A percentile compares a stretch with the other conserved stretches of the same genome.
Conservation (phyloP, 2,329 filamentous ascomycete genomes). For the Alternaria rosae region DNA sequence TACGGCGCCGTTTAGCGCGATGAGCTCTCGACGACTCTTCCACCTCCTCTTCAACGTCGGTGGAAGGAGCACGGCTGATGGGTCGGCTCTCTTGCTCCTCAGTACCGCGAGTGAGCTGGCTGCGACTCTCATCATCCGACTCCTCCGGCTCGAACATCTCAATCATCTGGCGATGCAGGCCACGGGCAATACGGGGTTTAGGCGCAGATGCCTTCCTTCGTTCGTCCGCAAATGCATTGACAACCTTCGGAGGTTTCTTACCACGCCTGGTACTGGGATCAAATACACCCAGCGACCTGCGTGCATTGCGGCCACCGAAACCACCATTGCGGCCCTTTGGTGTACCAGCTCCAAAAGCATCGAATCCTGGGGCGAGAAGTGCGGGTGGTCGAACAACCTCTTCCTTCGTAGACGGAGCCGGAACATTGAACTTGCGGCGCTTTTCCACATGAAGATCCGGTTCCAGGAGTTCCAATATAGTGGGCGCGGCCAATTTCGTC, state of each 20-base stretch:
- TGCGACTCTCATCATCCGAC: slow-evolving; percentile 77
- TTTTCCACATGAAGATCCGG: slow-evolving; percentile 82
- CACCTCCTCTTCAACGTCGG: slow-evolving; percentile 60
- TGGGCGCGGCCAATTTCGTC: slow-evolving; percentile 81
- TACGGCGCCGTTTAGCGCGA: slow-evolving; percentile 56
- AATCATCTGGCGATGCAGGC: slow-evolving; percentile 80
- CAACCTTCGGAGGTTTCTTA: slow-evolving; percentile 47
- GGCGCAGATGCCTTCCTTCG: slow-evolving; percentile 63
- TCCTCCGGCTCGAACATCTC: slow-evolving; percentile 81
- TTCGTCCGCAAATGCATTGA: slow-evolving; percentile 64
- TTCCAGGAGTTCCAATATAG: slow-evolving; percentile 81
- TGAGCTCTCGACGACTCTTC: slow-evolving; percentile 56
- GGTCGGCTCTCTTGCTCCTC: slow-evolving; percentile 86
- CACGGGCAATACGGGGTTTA: slow-evolving; percentile 69
- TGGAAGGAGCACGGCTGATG: slow-evolving; percentile 70
- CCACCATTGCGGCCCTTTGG: slow-evolving; percentile 59
- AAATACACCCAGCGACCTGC: slow-evolving; percentile 54
- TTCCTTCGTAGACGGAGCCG: slow-evolving; percentile 67
- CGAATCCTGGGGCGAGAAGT: slow-evolving; percentile 63
- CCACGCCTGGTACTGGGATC: slow-evolving; percentile 54
- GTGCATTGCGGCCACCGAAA: slow-evolving; percentile 51
- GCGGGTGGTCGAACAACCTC: slow-evolving; percentile 65
- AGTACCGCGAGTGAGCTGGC: slow-evolving; percentile 74
- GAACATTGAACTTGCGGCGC: slow-evolving; percentile 78
- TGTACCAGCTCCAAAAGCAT: slow-evolving; percentile 69